These are phyloP conservation scores for Gnomoniopsis smithogilvyi DNA, from an alignment of 2,329 filamentous ascomycete species.

Conservation along the genomic window DNA sequence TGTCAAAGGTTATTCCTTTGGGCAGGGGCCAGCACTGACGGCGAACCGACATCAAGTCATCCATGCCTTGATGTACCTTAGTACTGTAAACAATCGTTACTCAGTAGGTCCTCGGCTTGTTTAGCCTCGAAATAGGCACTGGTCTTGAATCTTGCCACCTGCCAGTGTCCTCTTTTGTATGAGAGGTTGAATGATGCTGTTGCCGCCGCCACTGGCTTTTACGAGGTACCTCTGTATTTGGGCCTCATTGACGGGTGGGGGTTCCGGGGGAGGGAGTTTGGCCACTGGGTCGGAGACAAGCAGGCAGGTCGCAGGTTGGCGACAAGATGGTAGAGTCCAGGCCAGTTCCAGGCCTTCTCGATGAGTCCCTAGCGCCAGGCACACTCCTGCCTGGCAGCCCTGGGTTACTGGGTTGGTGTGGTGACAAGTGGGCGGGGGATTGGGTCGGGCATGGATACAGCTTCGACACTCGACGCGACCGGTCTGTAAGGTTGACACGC, in stretches of 20 bases:
- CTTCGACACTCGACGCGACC: not conserved
- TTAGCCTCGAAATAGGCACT: not conserved
- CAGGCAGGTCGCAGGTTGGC: not conserved
- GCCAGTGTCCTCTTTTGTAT: slow-evolving; percentile 3
- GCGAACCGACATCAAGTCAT: not conserved
- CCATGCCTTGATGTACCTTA: not conserved
- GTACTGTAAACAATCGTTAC: not conserved
- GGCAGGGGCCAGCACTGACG: not conserved
- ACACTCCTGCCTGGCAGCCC: slow-evolving; percentile 6
- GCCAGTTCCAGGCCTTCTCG: slow-evolving; percentile 1
- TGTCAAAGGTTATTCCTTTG: not conserved
- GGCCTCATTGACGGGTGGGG: slow-evolving; percentile 1
- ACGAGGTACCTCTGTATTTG: slow-evolving; percentile 8
- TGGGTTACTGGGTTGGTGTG: not conserved
- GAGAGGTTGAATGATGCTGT: too few species aligned
- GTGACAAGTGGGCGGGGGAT: not conserved
- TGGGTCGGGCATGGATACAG: slow-evolving; percentile 15
- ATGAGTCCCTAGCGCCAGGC: slow-evolving; percentile 17
- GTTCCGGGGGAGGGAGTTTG: not conserved
- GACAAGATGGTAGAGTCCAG: not conserved
- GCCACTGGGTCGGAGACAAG: slow-evolving; percentile 2
- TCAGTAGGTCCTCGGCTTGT: not conserved
- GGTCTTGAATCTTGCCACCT: slow-evolving; percentile 14
- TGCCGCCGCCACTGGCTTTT: not conserved
- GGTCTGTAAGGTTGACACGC: not conserved